Percentiles rank a stretch among this genome's conserved stretches.
phyloP scores from a whole-genome alignment of 1,284 basidiomycete species.

The Xerocomus amazonicus region DNA sequence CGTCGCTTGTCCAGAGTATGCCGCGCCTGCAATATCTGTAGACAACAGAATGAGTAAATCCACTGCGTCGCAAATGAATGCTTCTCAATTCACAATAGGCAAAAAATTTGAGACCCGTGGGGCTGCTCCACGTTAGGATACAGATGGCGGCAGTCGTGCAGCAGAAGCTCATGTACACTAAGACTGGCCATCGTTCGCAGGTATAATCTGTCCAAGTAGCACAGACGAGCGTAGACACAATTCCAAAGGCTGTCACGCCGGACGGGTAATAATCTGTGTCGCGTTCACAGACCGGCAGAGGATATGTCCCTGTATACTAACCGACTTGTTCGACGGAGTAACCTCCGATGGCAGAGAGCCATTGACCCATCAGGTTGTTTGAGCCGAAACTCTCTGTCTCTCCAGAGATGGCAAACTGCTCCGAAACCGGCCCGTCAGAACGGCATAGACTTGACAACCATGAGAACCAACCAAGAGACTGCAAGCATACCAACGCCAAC shows the following conservation, averaged over 20 bases:
- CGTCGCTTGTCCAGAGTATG: slow-evolving; percentile 65
- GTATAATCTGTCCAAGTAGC: slow-evolving; percentile 61
- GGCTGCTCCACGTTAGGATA: slow-evolving; percentile 55
- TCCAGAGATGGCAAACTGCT: slow-evolving; percentile 58
- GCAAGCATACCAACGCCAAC: slow-evolving; percentile 71
- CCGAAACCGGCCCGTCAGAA: background rate
- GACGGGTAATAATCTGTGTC: slow-evolving; percentile 59
- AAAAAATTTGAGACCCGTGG: slow-evolving; percentile 60
- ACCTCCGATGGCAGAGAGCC: slow-evolving; percentile 60
- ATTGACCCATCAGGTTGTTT: slow-evolving; percentile 75
- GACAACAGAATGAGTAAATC: background rate
- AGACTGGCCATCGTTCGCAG: slow-evolving; percentile 57
- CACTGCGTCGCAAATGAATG: background rate
- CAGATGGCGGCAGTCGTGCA: slow-evolving; percentile 54
- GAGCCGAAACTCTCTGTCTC: slow-evolving; percentile 70
- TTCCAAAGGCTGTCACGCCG: slow-evolving; percentile 62
- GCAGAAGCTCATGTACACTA: slow-evolving; percentile 58
- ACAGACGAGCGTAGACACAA: slow-evolving; percentile 58
- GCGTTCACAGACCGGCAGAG: background rate
- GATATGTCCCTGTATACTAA: slow-evolving; percentile 20
- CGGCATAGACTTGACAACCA: background rate
- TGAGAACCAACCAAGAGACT: slow-evolving; percentile 49
- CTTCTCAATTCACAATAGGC: slow-evolving; percentile 51
- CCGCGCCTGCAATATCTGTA: slow-evolving; percentile 57
- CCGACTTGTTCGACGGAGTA: slow-evolving; percentile 61